A percentile compares a stretch with the other conserved stretches of the same genome.
phyloP scores from a whole-genome alignment of 768 basidiomycete genomes.

The Heimioporus sp. region DNA sequence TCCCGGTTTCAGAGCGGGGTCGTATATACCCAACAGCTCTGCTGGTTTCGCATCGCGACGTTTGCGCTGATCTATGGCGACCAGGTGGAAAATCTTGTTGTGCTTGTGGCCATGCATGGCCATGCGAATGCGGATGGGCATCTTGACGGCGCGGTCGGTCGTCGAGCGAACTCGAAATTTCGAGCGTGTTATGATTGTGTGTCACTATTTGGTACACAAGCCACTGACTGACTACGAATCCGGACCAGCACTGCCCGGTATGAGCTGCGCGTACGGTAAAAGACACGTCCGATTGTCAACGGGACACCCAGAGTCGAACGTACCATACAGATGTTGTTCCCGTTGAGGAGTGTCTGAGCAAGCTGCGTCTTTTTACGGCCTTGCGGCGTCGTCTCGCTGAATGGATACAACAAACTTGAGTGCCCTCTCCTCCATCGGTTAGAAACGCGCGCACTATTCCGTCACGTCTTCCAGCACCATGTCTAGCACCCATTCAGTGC shows the following conservation, averaged over 20 bases:
- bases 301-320: constrained; percentile 19
- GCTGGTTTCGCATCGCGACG: constrained; percentile 83
- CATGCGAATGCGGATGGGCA: constrained; percentile 85
- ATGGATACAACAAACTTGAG: background rate
- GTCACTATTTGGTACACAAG: constrained; percentile 25
- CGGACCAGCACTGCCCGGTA: constrained; percentile 71
- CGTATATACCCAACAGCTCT: constrained; percentile 83
- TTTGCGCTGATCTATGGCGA: constrained; percentile 71
- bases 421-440: background rate
- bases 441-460: constrained; percentile 70
- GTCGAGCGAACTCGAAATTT: background rate
- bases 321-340: constrained; percentile 97
- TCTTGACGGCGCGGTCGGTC: constrained; percentile 27
- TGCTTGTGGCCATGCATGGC: constrained; percentile 78
- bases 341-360: constrained; percentile 86
- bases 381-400: constrained; percentile 82
- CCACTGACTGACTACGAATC: constrained; percentile 30
- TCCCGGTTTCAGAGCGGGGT: constrained; percentile 58
- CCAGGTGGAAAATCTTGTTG: constrained; percentile 78
- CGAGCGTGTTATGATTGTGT: constrained; percentile 12
- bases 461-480: constrained; percentile 97
- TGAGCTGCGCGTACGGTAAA: constrained; percentile 41
- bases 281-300: background rate
- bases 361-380: constrained; percentile 79
- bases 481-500: constrained; percentile 42